Evolutionary conservation across 2,329 filamentous ascomycete species (phyloP), one percentile per base, ranked within the genome.

Genomic region (Arthroderma sp.): DNA sequence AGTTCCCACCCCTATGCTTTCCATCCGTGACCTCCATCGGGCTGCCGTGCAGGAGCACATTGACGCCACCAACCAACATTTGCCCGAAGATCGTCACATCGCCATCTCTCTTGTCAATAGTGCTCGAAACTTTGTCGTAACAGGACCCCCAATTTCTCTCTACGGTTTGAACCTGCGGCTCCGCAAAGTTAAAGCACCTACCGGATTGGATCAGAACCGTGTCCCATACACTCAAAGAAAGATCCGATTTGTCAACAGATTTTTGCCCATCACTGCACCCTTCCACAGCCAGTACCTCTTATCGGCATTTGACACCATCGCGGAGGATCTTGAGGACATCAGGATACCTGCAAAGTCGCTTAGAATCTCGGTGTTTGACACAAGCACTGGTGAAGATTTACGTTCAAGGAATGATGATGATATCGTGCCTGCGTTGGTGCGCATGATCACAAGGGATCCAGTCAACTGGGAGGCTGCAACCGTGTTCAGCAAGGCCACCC

Each of bases 381-480:
- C 88, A 37, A 83, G 85, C 65, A 89, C 81, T 36, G 91, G 91
- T 51, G 77, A 84, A 54, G 89, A 98, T 60, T 66, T 98, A 40
- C 79, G 87, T 40, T 68, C 75, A 28, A 71, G 80, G 49, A 74
- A 81, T 43, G 71, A 75, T 43, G 80, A 82, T 49, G 85, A 94
- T 63, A 78, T 98, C 50, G 84, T 96, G 1, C 88, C 89, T 2
- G 75, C 80, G 5, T 73, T 98, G 43, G 75, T 96, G 31, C 85
- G 85, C 56, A 83, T 98, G 72, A 96, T 98, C 59, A 96, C 89
- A 4, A 82, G 85, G 45, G 88, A 96, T 55, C 77, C 86, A 1
- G 91, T 98, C 44, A 81, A 95, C 64, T 98, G 91, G 91, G 91
- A 96, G 68, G 82, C 82, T 61, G 88, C 91, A 1, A 98, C 91